A percentile compares a stretch with the other conserved stretches of the same genome.
Conservation (phyloP, 805 yeast species). For the Jamesozyma rosinii region DNA sequence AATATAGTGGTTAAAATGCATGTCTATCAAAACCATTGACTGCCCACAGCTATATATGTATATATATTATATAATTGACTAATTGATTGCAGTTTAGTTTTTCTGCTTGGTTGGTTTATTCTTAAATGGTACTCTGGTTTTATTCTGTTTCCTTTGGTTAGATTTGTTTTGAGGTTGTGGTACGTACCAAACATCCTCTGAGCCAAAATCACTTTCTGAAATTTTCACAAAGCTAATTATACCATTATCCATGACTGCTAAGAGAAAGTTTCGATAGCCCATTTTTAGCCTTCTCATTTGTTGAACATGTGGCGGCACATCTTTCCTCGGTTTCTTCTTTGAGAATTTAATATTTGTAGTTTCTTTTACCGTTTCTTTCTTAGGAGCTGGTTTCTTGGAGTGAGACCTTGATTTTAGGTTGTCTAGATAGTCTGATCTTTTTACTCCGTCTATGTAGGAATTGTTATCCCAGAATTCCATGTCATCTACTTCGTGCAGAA, state of each 20-base stretch:
- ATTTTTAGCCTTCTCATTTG: slow-evolving; percentile 37
- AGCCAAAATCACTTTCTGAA: slow-evolving; percentile 41
- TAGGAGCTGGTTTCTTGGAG: slow-evolving; percentile 5
- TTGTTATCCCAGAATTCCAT: slow-evolving; percentile 14
- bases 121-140: background rate
- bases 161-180: slow-evolving; percentile 7
- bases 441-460: slow-evolving; percentile 12
- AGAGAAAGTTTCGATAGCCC: slow-evolving; percentile 45
- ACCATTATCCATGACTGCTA: slow-evolving; percentile 71
- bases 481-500: slow-evolving; percentile 23
- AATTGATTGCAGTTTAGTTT: background rate
- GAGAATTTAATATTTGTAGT: slow-evolving; percentile 1
- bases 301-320: slow-evolving; percentile 20
- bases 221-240: slow-evolving; percentile 56
- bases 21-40: background rate
- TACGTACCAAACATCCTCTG: slow-evolving; percentile 29
- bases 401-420: background rate
- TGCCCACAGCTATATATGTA: background rate
- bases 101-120: background rate
- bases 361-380: slow-evolving; percentile 1
- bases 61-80: background rate
- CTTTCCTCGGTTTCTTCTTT: slow-evolving; percentile 12
- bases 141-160: background rate
- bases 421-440: slow-evolving; percentile 8
- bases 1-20: slow-evolving; percentile 13